Evolutionary conservation across 2,329 filamentous ascomycete species (phyloP), one percentile per base, ranked within the genome.

Genomic region (Phialophora chinensis): DNA sequence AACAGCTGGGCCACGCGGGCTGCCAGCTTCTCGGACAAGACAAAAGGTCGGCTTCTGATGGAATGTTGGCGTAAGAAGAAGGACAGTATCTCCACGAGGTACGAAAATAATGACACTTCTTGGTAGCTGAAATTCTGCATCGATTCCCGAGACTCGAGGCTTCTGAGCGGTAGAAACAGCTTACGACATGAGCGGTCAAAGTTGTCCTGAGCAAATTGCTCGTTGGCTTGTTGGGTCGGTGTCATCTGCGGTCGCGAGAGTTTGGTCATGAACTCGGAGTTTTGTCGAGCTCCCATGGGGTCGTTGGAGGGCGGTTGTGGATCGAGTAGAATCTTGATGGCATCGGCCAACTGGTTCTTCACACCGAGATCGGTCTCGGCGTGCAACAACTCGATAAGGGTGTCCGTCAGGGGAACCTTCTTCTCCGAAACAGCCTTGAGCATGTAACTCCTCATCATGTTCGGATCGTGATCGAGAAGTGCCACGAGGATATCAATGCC

Each of bases 331-430:
- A 98, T 91, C 79, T 97, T 97, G 76, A 99, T 90, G 7, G 94
- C 92, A 80, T 99, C 95, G 2, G 93, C 93, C 74, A 98, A 90
- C 77, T 98, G 95, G 31, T 92, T 93, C 79, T 97, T 97, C 69
- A 98, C 93, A 0, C 95, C 95, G 17, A 98, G 83, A 75, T 99
- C 95, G 20, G 91, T 90, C 79, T 99, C 95, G 1, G 95, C 89
- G 55, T 98, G 85, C 1, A 99, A 85, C 50, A 99, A 84, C 73
- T 97, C 94, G 66, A 98, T 96, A 49, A 99, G 82, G 0, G 92
- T 96, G 76, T 98, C 95, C 1, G 93, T 97, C 62, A 99, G 80
- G 4, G 92, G 92, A 1, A 89, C 88, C 72, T 91, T 88, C 75
- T 93, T 93, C 71, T 97, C 93, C 71, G 90, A 90, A 69, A 97